Percentiles rank a stretch among this genome's conserved stretches.
These are phyloP conservation scores for Aureobasidium sp. DNA, from an alignment of 2,329 filamentous ascomycete species.

Conservation along the genomic window DNA sequence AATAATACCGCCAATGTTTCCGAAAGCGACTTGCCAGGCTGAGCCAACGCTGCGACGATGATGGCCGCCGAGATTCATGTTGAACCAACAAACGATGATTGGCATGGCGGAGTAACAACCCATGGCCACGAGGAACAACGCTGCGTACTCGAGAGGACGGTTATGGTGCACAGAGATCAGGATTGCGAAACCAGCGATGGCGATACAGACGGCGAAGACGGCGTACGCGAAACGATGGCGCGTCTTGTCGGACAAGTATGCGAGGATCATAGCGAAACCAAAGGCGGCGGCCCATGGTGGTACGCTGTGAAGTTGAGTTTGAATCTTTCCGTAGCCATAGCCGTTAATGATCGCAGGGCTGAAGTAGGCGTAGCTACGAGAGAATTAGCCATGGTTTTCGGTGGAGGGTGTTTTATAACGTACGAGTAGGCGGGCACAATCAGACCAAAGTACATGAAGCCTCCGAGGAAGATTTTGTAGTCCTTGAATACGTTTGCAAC, in stretches of 20 bases:
- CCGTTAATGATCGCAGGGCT: slow-evolving; percentile 41
- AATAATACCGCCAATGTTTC: slow-evolving; percentile 45
- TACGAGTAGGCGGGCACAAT: slow-evolving; percentile 34
- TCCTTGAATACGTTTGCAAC: slow-evolving; percentile 43
- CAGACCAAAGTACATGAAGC: slow-evolving; percentile 47
- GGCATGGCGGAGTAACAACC: slow-evolving; percentile 86
- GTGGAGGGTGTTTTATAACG: neutral
- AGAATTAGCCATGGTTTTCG: too few species aligned
- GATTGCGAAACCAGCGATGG: slow-evolving; percentile 68
- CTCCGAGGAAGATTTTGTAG: slow-evolving; percentile 42
- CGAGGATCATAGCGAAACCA: slow-evolving; percentile 68
- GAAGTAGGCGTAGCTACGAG: slow-evolving; percentile 39
- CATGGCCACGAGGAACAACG: slow-evolving; percentile 73
- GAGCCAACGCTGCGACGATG: slow-evolving; percentile 42
- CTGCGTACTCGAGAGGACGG: slow-evolving; percentile 62
- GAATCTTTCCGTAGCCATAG: slow-evolving; percentile 47
- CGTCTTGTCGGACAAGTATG: slow-evolving; percentile 62
- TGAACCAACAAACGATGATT: slow-evolving; percentile 52
- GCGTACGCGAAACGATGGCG: slow-evolving; percentile 70
- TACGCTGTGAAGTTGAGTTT: slow-evolving; percentile 49
- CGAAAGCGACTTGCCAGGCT: slow-evolving; percentile 45
- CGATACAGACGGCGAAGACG: slow-evolving; percentile 59
- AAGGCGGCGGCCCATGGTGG: slow-evolving; percentile 67
- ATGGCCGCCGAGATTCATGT: slow-evolving; percentile 48
- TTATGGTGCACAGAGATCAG: slow-evolving; percentile 66